Evolutionary conservation across 176 grass and related monocot species (phyloP).

Genomic region (Eragrostis nindensis): DNA sequence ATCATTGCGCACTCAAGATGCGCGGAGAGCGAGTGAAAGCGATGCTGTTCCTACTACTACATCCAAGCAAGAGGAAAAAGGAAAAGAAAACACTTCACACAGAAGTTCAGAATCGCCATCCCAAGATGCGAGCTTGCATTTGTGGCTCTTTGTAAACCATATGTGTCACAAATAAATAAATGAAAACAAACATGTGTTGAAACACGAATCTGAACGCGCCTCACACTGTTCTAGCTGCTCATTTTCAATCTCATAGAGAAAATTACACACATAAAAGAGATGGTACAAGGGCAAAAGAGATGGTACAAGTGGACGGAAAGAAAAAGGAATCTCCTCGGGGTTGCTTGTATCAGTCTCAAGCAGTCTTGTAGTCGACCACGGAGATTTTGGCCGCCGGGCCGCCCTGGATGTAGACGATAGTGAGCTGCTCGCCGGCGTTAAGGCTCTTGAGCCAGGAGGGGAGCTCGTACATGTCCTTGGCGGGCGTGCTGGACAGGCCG

Average conservation of each 20-base stretch:
- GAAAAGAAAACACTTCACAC: background rate
- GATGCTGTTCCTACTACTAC: no score
- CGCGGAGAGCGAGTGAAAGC: background rate
- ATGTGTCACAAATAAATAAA: no score
- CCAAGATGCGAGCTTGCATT: background rate
- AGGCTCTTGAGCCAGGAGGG: conserved; percentile 56
- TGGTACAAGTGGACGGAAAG: background rate
- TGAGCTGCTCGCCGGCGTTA: conserved; percentile 43
- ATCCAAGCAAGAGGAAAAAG: no score
- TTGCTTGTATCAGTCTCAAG: conserved; percentile 4
- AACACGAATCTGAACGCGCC: background rate
- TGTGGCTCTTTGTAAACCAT: background rate
- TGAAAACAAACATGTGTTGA: background rate
- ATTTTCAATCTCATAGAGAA: background rate
- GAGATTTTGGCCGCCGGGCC: conserved; percentile 60
- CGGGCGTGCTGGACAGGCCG: conserved; percentile 45
- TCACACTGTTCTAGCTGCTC: background rate
- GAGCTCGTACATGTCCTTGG: conserved; percentile 61
- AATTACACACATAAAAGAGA: background rate
- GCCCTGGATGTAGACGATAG: conserved; percentile 81
- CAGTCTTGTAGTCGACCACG: conserved; percentile 52
- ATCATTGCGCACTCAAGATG: background rate
- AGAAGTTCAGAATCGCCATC: background rate
- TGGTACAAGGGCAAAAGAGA: no score
- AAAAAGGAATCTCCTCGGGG: background rate